phyloP scores from a whole-genome alignment of 2,329 filamentous ascomycete genomes.

The Bipolaris gigantea region DNA sequence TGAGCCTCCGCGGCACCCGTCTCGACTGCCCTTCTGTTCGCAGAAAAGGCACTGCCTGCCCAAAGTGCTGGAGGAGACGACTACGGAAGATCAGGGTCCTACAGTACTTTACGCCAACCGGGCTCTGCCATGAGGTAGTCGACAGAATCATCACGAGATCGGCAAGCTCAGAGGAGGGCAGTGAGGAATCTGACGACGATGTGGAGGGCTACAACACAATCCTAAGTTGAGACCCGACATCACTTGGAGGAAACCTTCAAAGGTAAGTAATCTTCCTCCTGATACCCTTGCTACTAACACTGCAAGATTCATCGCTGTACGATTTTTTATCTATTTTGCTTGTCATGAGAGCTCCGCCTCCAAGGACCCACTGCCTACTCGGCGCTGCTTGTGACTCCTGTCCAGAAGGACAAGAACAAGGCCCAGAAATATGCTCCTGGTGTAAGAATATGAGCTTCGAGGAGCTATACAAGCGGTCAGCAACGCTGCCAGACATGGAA shows the following conservation, averaged over 20 bases:
- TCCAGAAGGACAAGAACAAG: slow-evolving; percentile 23
- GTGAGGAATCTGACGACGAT: slow-evolving; percentile 27
- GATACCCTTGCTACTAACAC: background rate
- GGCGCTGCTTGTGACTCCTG: slow-evolving; percentile 24
- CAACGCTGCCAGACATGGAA: slow-evolving; percentile 13
- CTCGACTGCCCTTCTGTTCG: slow-evolving; percentile 23
- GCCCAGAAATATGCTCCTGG: slow-evolving; percentile 26
- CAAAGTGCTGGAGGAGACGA: slow-evolving; percentile 29
- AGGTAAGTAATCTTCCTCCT: slow-evolving; percentile 4
- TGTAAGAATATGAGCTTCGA: slow-evolving; percentile 32
- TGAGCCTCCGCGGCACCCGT: slow-evolving; percentile 30
- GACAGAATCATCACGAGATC: slow-evolving; percentile 22
- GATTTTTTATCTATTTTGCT: background rate
- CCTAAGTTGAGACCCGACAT: slow-evolving; percentile 6
- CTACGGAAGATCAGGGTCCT: slow-evolving; percentile 27
- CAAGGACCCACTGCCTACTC: slow-evolving; percentile 25
- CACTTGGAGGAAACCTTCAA: background rate
- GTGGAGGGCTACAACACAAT: slow-evolving; percentile 28
- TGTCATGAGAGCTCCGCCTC: slow-evolving; percentile 26
- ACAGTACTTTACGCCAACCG: slow-evolving; percentile 33
- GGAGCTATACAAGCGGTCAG: slow-evolving; percentile 21
- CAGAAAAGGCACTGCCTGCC: slow-evolving; percentile 27
- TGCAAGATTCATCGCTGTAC: background rate
- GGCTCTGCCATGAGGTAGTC: slow-evolving; percentile 35
- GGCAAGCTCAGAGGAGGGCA: slow-evolving; percentile 19